Conservation (phyloP, 768 basidiomycete genomes). For the Leccinum variicolor region DNA sequence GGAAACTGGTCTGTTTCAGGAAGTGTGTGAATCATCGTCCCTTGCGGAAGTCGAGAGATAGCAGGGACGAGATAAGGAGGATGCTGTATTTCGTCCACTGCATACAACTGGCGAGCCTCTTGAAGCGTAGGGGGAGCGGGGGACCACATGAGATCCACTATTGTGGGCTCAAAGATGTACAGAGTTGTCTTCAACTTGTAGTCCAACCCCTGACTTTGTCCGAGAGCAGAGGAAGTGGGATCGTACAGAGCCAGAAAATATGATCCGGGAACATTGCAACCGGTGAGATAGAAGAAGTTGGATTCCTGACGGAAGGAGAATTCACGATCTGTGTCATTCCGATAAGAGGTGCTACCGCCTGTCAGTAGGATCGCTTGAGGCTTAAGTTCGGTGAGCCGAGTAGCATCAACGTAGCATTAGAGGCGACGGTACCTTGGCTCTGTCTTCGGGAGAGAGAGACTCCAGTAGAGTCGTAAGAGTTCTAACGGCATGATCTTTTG, state of each 20-base stretch:
- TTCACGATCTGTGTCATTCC: constrained; percentile 87
- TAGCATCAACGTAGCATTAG: background rate
- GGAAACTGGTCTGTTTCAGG: constrained; percentile 37
- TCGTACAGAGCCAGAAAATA: constrained; percentile 61
- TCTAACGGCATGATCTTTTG: constrained; percentile 49
- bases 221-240: constrained; percentile 23
- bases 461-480: constrained; percentile 50
- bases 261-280: constrained; percentile 71
- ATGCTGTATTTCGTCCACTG: constrained; percentile 60
- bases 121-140: constrained; percentile 72
- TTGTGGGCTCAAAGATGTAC: constrained; percentile 75
- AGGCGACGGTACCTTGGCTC: constrained; percentile 43
- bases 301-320: constrained; percentile 71
- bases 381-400: constrained; percentile 32
- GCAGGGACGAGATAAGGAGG: constrained; percentile 42
- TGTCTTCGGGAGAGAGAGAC: constrained; percentile 47
- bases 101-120: constrained; percentile 50
- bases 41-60: constrained; percentile 46
- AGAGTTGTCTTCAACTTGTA: constrained; percentile 50
- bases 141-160: constrained; percentile 84
- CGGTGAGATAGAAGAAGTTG: constrained; percentile 87
- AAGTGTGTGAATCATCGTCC: constrained; percentile 63
- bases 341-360: constrained; percentile 58
- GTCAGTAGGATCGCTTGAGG: constrained; percentile 68
- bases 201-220: constrained; percentile 36